These are phyloP conservation scores for Phytophthora crassamura DNA, from an alignment of 352 stramenopile species.

Conservation along the genomic window DNA sequence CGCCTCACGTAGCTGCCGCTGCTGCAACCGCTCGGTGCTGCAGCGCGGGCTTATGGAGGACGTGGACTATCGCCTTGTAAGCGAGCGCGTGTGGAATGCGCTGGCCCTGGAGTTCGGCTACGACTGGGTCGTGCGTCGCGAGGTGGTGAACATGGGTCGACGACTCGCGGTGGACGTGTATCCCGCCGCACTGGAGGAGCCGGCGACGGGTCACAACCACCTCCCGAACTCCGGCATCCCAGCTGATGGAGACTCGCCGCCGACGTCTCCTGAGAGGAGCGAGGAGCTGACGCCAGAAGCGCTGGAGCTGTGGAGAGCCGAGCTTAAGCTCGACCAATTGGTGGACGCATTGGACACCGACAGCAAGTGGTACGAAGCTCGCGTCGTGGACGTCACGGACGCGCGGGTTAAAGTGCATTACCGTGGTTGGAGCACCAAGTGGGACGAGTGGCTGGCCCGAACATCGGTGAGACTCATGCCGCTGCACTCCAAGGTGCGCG, in stretches of 20 bases:
- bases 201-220: slow-evolving; percentile 23
- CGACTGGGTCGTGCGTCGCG: slow-evolving; percentile 69
- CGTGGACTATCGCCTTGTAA: slow-evolving; percentile 69
- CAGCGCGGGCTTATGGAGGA: slow-evolving; percentile 54
- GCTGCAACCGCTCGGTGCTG: slow-evolving; percentile 57
- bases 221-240: slow-evolving; percentile 2
- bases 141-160: slow-evolving; percentile 49
- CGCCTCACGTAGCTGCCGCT: slow-evolving; percentile 41
- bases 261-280: slow-evolving; percentile 51
- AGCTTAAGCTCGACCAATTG: slow-evolving; percentile 54
- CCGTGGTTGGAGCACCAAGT: slow-evolving; percentile 95
- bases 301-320: slow-evolving; percentile 58
- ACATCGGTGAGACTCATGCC: slow-evolving; percentile 91
- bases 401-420: slow-evolving; percentile 93
- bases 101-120: slow-evolving; percentile 64
- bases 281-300: slow-evolving; percentile 17
- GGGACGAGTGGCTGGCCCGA: slow-evolving; percentile 96
- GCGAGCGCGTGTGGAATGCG: slow-evolving; percentile 67
- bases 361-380: slow-evolving; percentile 78
- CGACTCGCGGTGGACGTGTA: slow-evolving; percentile 67
- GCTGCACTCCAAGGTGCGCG: slow-evolving; percentile 86
- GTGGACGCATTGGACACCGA: slow-evolving; percentile 75
- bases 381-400: slow-evolving; percentile 47
- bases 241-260: slow-evolving; percentile 14
- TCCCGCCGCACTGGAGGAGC: slow-evolving; percentile 46